phyloP scores from a whole-genome alignment of 139 green algal species.

The Edaphochlamys debaryana region DNA sequence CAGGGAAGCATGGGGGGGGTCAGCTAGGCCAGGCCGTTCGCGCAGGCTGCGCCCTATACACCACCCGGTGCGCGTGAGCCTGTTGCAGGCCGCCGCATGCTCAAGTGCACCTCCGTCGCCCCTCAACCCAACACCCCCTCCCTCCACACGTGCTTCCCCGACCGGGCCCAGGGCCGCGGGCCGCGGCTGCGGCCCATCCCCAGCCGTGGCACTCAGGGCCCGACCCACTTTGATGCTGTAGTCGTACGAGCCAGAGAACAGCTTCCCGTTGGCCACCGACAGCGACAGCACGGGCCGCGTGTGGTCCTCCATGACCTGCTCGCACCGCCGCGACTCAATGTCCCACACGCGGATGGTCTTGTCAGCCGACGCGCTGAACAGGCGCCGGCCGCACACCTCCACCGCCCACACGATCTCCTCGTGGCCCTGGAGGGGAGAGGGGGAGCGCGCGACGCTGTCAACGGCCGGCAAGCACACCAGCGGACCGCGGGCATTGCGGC shows the following conservation, averaged over 20 bases:
- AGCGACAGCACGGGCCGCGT: constrained; percentile 90
- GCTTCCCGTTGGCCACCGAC: constrained; percentile 73
- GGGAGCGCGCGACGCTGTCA: background rate
- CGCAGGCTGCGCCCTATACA: background rate
- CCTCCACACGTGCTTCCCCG: too few species aligned
- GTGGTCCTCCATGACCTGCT: constrained; percentile 92
- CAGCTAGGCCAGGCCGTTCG: background rate
- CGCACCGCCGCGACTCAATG: constrained; percentile 68
- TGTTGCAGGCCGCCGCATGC: too few species aligned
- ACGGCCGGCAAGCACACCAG: background rate
- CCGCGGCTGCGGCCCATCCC: too few species aligned
- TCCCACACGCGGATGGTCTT: constrained; percentile 95
- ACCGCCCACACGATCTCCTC: constrained; percentile 97
- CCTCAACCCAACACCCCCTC: too few species aligned
- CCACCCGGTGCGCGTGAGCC: too few species aligned
- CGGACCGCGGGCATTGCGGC: too few species aligned
- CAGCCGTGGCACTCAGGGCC: too few species aligned
- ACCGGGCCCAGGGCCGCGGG: too few species aligned
- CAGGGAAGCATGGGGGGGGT: background rate
- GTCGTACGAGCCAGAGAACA: constrained; percentile 94
- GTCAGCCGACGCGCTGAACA: constrained; percentile 92
- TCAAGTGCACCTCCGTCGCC: too few species aligned
- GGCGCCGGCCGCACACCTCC: constrained; percentile 72
- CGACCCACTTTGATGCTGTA: constrained; percentile 90
- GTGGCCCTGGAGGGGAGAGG: constrained; percentile 81